Conservation (phyloP, 2,329 filamentous ascomycete species). For the Lasiodiplodia sp. region DNA sequence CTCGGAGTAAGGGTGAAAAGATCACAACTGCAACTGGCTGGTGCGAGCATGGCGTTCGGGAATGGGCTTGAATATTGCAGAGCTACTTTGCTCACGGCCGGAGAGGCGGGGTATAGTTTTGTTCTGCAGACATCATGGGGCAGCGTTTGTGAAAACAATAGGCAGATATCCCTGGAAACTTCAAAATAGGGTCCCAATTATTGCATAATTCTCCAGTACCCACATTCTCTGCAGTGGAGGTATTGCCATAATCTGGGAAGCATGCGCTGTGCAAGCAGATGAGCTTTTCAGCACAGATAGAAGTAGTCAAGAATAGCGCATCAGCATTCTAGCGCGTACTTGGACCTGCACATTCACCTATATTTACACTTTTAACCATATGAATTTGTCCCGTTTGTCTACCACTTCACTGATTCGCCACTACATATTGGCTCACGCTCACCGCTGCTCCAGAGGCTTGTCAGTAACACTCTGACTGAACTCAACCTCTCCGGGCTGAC, state of each 20-base stretch:
- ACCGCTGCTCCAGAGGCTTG: conserved; percentile 67
- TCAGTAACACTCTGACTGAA: conserved; percentile 66
- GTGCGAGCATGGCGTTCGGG: conserved; percentile 20
- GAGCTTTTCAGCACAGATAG: not conserved
- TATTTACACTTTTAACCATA: conserved; percentile 11
- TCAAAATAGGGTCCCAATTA: conserved; percentile 14
- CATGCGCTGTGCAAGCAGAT: not conserved
- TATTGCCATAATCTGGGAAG: not conserved
- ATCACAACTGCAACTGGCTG: conserved; percentile 5
- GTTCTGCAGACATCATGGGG: conserved; percentile 20
- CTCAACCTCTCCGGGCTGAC: conserved; percentile 65
- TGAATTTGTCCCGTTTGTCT: not conserved
- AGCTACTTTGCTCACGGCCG: conserved; percentile 20
- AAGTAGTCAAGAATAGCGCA: not conserved
- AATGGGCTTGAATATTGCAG: conserved; percentile 18
- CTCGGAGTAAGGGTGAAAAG: conserved; percentile 39
- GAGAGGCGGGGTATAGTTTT: conserved; percentile 9
- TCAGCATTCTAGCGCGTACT: not conserved
- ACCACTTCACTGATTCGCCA: not conserved
- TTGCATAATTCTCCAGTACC: not conserved
- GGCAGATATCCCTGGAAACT: conserved; percentile 24
- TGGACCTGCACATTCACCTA: conserved; percentile 15
- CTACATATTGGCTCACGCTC: conserved; percentile 35
- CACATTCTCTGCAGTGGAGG: not conserved
- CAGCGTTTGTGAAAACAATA: conserved; percentile 21